Evolutionary conservation across 106 monocot species (phyloP), one percentile per base, ranked within the genome.

Genomic region (Acorus gramineus): DNA sequence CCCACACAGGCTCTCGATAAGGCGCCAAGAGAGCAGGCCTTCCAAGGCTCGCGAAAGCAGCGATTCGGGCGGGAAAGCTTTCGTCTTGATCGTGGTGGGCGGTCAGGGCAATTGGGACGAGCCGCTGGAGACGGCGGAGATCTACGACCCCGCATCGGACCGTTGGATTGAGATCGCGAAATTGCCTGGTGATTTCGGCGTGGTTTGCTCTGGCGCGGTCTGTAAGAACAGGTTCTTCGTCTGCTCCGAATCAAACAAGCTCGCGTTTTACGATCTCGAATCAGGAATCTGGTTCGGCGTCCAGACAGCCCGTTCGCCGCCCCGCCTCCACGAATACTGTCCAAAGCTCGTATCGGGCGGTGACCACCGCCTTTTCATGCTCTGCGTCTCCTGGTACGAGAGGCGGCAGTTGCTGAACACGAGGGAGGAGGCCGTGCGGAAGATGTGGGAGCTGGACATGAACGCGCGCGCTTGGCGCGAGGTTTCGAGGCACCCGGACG

Each of bases 401-500:
- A 69, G 73, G 61, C 72, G 73, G 9, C 72, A 68, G 4, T 67
- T 49, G 10, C 8, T 63, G 43, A 68, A 69, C 45, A 67, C 76
- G 11, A 60, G 80, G 67, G 93, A 77, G 72, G 84, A 70, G 63
- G 89, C 74, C 55, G 80, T 80, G 60, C 84, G 94, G 66, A 90
- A 86, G 77, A 59, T 95, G 2, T 80, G 79, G 79, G 94, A 95
- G 76, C 62, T 95, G 8, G 71, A 90, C 63, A 62, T 70, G 8
- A 44, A 52, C 6, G 48, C 48, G 12, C 54, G 48, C 44, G 58
- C 62, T 53, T 95, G 89, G 94, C 65, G 9, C 3, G 84, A 84
- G 69, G 84, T 80, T 4, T 77, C 86, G 8, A 75, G 75, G 56
- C 94, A 95, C 69, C 94, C 94, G 14, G 94, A 95, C 78, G 94